These are phyloP conservation scores for Crithidia fasciculata DNA, from an alignment of 208 protist genomes.

Conservation along the genomic window DNA sequence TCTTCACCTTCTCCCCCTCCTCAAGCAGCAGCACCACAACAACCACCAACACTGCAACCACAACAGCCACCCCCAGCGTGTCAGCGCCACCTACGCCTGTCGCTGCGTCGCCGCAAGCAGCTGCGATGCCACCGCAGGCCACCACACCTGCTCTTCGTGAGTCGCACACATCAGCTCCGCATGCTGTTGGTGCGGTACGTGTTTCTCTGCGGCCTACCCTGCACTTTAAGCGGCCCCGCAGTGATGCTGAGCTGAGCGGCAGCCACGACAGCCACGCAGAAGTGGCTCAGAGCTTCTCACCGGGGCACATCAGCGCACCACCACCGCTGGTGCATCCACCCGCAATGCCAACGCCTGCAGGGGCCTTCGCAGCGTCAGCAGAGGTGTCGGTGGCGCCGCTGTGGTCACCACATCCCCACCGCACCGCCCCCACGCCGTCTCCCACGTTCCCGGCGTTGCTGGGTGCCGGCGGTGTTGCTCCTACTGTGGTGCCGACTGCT, in stretches of 20 bases:
- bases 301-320: not conserved
- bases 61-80: not conserved
- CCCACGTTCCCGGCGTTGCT: no score
- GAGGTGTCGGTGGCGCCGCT: no score
- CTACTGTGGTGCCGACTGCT: no score
- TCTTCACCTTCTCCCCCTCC: constrained; percentile 32
- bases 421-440: no score
- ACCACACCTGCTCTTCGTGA: not conserved
- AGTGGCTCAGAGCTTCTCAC: not conserved
- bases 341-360: no score
- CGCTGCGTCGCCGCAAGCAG: not conserved
- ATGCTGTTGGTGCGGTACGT: constrained; percentile 6
- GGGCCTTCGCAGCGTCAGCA: no score
- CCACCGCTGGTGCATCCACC: no score
- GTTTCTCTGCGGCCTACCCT: constrained; percentile 25
- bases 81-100: not conserved
- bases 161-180: no score
- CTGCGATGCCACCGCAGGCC: not conserved
- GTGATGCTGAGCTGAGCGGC: not conserved
- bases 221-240: constrained; percentile 32
- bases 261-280: not conserved
- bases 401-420: no score
- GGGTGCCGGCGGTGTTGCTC: no score
- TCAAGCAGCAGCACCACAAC: not conserved
- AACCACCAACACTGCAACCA: not conserved